Base-by-base conservation (phyloP, 352 stramenopile species). In the Phytopythium aichiense region DNA sequence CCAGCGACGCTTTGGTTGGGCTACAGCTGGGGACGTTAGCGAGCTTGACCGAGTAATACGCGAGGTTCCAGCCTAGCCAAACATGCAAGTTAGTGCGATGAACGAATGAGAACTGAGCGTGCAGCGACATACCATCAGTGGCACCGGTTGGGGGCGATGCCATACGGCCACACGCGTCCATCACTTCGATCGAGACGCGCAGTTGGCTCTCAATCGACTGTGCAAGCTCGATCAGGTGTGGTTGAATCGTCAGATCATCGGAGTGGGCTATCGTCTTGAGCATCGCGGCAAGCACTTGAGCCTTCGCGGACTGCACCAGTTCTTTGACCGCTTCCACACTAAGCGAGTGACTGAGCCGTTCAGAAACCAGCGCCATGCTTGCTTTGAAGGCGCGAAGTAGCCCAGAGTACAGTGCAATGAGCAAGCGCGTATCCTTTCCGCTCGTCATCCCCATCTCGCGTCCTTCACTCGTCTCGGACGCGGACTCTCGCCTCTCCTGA, bases 31-130 rank as follows among this genome's bases (percentile, higher is more conserved):
- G 63, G 16, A 89, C 65, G 46, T 77, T 55, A 1, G 46, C 18
- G 35, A 89, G 56, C 8, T 66, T 65, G n/a, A 84, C 58, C 4
- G 76, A 81, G 22, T 84, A 67, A 50, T 88, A 88, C 48, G 85
- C 35, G 35, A 89, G 66, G 9, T 73, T 83, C 75, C 80, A 86
- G 20, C 74, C 83, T 87, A 55, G 23, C 22, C 30, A 1, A 54
- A 2, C 12, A 4, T 35, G 46, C 22, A 63, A 20, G 9, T 25
- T 30, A 52, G 46, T 33, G 22, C 46, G 25, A 22, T 49, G n/a
- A 28, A 5, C 20, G 22, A 28, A 6, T 15, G 43, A 49, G 43
- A 49, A 49, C 8, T 15, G 20, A 49, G 22, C 18, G 1, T 28
- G 20, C 18, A 49, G 20, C n/a, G 7, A 53, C 46, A 12, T 53